phyloP scores from a whole-genome alignment of 2,329 filamentous ascomycete species.

The Meredithiella fracta region DNA sequence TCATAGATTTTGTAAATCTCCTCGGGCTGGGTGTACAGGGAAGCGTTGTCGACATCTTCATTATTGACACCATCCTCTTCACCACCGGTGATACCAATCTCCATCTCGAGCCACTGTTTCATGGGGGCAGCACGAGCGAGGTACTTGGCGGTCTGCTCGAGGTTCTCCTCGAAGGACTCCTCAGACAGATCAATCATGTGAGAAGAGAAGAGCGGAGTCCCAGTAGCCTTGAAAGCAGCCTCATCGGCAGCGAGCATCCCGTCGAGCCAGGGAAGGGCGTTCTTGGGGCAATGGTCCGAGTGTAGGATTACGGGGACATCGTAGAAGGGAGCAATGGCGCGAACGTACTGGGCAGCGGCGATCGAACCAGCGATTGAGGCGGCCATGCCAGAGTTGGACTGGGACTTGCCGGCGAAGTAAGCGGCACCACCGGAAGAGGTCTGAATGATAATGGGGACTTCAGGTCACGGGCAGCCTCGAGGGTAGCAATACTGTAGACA shows the following conservation, averaged over 20 bases:
- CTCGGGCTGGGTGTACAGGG: constrained; percentile 92
- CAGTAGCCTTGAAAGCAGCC: constrained; percentile 81
- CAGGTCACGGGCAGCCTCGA: constrained; percentile 86
- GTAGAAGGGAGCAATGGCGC: constrained; percentile 71
- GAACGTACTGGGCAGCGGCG: constrained; percentile 86
- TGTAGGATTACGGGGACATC: constrained; percentile 83
- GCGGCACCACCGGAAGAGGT: constrained; percentile 84
- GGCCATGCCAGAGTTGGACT: constrained; percentile 64
- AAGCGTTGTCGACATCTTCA: constrained; percentile 91
- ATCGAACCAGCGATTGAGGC: constrained; percentile 79
- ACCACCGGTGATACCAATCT: constrained; percentile 73
- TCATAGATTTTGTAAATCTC: constrained; percentile 88
- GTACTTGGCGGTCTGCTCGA: constrained; percentile 81
- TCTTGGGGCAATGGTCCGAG: constrained; percentile 99
- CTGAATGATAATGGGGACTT: constrained; percentile 86
- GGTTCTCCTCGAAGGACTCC: constrained; percentile 79
- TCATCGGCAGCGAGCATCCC: constrained; percentile 92
- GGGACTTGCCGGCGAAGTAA: constrained; percentile 82
- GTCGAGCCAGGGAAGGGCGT: constrained; percentile 94
- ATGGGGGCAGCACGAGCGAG: constrained; percentile 85
- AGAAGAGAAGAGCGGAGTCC: constrained; percentile 77
- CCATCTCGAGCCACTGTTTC: constrained; percentile 99
- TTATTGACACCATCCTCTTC: constrained; percentile 97
- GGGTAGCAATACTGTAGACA: constrained; percentile 45
- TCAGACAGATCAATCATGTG: constrained; percentile 99